Evolutionary conservation across 306 rosid species (phyloP).

Genomic region (Acacia crassicarpa): DNA sequence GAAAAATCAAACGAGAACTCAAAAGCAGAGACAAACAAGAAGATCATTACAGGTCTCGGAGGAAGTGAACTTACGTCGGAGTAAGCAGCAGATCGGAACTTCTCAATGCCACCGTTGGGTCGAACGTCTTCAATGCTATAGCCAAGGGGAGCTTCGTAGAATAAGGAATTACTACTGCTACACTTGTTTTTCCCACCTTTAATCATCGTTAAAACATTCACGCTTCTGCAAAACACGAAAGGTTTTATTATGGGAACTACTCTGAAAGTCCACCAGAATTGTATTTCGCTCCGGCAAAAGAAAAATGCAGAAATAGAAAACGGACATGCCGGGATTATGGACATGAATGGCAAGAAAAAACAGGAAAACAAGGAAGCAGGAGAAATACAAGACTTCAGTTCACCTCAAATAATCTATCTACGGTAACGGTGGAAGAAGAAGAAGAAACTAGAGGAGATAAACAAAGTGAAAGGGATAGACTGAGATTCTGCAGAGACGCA

Average conservation of each 20-base stretch:
- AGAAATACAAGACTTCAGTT: neutral
- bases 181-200: slow-evolving; percentile 55
- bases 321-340: neutral
- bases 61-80: slow-evolving; percentile 52
- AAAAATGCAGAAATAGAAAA: neutral
- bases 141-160: slow-evolving; percentile 65
- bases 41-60: neutral
- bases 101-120: slow-evolving; percentile 66
- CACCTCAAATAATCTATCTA: neutral
- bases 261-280: neutral
- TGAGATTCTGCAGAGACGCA: neutral
- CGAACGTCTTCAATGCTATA: slow-evolving; percentile 73
- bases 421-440: neutral
- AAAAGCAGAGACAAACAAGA: neutral
- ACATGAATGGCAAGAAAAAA: neutral
- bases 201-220: slow-evolving; percentile 62
- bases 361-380: neutral
- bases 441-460: neutral
- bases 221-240: slow-evolving; percentile 33
- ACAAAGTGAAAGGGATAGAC: neutral
- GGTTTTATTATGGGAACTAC: neutral
- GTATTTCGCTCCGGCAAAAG: neutral
- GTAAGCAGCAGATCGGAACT: slow-evolving; percentile 66
- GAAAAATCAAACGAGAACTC: neutral
- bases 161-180: slow-evolving; percentile 38